Percentiles rank a stretch among this genome's conserved stretches.
Evolutionary conservation across 805 yeast species (phyloP).

Genomic region (Monosporozyma yasuniensis): DNA sequence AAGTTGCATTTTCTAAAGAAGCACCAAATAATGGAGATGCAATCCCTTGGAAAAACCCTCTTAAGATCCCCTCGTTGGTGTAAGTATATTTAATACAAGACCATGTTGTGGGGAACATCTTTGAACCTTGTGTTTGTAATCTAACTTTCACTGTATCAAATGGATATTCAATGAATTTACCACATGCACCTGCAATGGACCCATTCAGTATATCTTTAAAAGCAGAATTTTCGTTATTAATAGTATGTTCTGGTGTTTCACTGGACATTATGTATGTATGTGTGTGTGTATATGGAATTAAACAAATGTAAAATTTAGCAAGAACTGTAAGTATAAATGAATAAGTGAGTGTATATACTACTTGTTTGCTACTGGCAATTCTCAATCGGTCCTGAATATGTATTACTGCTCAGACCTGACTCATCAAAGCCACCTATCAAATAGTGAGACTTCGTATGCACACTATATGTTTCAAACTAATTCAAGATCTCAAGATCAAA

Average conservation of each 20-base stretch:
- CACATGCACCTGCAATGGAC: conserved; percentile 63
- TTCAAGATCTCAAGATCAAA: not conserved
- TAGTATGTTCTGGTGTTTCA: conserved; percentile 1
- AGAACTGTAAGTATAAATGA: too few relatives aligned
- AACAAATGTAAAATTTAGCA: too few relatives aligned
- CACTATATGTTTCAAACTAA: too few relatives aligned
- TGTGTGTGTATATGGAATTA: not conserved
- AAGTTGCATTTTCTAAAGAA: conserved; percentile 74
- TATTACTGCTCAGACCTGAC: too few relatives aligned
- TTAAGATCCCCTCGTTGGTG: conserved; percentile 53
- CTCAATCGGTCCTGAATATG: too few relatives aligned
- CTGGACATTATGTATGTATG: not conserved
- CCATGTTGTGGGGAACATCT: conserved; percentile 47
- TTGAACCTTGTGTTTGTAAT: conserved; percentile 64
- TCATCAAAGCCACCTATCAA: too few relatives aligned
- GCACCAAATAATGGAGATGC: conserved; percentile 83
- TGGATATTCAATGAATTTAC: conserved; percentile 82
- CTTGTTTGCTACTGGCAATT: too few relatives aligned
- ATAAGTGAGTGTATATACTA: too few relatives aligned
- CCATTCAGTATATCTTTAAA: conserved; percentile 32
- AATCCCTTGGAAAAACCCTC: conserved; percentile 72
- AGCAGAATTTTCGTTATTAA: conserved; percentile 14
- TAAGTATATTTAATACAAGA: conserved; percentile 60
- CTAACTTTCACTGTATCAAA: conserved; percentile 90
- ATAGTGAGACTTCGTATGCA: not conserved